A percentile compares a stretch with the other conserved stretches of the same genome.
Conservation (phyloP, 148 eudicot genomes). For the Rhododendron vialii region DNA sequence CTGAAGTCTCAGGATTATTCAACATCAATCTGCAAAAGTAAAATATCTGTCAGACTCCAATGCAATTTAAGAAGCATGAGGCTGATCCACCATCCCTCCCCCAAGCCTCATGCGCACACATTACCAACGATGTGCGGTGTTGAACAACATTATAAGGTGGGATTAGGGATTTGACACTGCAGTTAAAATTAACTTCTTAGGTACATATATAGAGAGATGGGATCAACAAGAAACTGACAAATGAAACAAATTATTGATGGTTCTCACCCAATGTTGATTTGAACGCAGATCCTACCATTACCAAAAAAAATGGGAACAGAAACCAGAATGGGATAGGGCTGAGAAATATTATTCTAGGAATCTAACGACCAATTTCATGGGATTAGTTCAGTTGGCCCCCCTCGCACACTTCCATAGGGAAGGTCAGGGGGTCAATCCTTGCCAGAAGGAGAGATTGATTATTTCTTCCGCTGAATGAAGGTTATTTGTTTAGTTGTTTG, state of each 20-base stretch:
- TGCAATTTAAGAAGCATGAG: not conserved
- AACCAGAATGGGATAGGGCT: not conserved
- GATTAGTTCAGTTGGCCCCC: not conserved
- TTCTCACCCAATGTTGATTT: not conserved
- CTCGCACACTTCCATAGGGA: not conserved
- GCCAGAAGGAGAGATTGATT: not conserved
- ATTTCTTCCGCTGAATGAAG: not conserved
- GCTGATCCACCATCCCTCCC: not conserved
- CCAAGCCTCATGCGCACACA: not conserved
- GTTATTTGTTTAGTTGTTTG: not conserved
- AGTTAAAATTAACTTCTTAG: not conserved
- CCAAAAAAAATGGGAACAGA: not conserved
- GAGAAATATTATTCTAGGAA: not conserved
- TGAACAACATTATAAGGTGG: not conserved
- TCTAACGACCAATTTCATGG: not conserved
- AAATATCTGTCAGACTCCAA: not conserved
- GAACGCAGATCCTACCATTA: not conserved
- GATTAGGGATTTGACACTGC: not conserved
- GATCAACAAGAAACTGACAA: not conserved
- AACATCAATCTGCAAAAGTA: conserved; percentile 17
- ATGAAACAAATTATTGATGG: not conserved
- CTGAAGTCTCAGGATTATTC: conserved; percentile 7
- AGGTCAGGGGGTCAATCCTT: not conserved
- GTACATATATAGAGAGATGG: not conserved
- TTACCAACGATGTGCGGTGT: not conserved